phyloP scores from a whole-genome alignment of 2,329 filamentous ascomycete species.

The Fusarium falciforme region DNA sequence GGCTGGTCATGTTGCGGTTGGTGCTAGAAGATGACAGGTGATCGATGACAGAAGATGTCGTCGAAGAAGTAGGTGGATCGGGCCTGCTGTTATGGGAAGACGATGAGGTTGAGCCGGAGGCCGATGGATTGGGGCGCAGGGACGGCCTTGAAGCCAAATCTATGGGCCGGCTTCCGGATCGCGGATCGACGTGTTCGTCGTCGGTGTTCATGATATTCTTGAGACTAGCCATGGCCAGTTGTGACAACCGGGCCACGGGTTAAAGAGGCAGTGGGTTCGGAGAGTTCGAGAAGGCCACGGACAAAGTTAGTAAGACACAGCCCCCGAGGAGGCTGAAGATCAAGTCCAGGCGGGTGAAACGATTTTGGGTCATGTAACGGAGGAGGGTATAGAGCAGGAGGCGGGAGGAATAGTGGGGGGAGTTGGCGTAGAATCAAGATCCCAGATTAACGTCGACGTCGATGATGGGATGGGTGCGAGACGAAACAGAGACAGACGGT shows the following conservation, averaged over 20 bases:
- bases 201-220: conserved; percentile 68
- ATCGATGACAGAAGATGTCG: conserved; percentile 41
- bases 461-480: conserved; percentile 14
- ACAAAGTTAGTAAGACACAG: conserved; percentile 62
- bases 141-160: conserved; percentile 52
- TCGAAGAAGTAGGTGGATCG: conserved; percentile 47
- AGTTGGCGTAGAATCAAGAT: conserved; percentile 41
- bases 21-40: conserved; percentile 40
- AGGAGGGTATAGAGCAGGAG: conserved; percentile 43
- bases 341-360: conserved; percentile 40
- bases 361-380: conserved; percentile 48
- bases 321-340: conserved; percentile 54
- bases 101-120: conserved; percentile 46
- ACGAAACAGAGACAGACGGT: conserved; percentile 39
- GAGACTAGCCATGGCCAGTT: conserved; percentile 63
- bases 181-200: conserved; percentile 58
- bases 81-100: conserved; percentile 51
- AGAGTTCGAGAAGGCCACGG: conserved; percentile 41
- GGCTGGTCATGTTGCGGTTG: conserved; percentile 45
- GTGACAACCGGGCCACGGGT: conserved; percentile 53
- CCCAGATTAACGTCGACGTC: conserved; percentile 22
- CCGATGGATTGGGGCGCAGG: conserved; percentile 48
- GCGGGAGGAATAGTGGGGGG: conserved; percentile 38
- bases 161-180: conserved; percentile 59
- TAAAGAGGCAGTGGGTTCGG: conserved; percentile 49